Evolutionary conservation across 2,329 filamentous ascomycete genomes (phyloP), one percentile per base, ranked within the genome.

Genomic region (Bimuria novae-zelandiae): DNA sequence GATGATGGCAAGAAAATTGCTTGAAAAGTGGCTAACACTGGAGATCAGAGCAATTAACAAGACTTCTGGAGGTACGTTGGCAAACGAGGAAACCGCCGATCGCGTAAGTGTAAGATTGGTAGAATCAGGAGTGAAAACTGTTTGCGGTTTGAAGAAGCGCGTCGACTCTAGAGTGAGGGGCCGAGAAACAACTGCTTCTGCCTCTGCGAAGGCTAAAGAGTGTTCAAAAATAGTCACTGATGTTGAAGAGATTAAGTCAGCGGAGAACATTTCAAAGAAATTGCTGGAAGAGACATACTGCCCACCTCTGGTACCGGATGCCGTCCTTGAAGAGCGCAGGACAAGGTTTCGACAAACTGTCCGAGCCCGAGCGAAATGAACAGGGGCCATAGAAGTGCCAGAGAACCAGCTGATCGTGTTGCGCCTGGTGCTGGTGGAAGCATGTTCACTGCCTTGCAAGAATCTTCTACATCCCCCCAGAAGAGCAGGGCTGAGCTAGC

Each of bases 171-270:
- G 84, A 11, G 88, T 88, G 12, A 96, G 82, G 45, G 92, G 89
- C 60, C 87, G 89, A 63, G 87, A 87, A 40, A 97, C 87, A 59
- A 92, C 89, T 25, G 90, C 88, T 71, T 99, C 94, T 7, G 93
- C 93, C 74, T 99, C 94, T 10, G 93, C 91, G 76, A 97, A 99
- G 2, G 93, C 93, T 7, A 99, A 80, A 0, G 92, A 97, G 68
- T 97, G 92, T 71, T 99, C 94, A 65, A 97, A 96, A 2, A 97
- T 83, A 0, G 92, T 96, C 90, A 97, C 36, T 39, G 16, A 14
- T 39, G 6, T 6, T 33, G 5, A 14, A 14, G 6, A n/a, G 7
- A 14, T 33, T 14, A 33, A 33, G 30, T 33, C 30, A 33, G 30
- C 14, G 5, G 30, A 14, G 30, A n/a, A 14, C 8, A 11, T 8